These are phyloP conservation scores for Erythrophleum fordii DNA, from an alignment of 306 rosid species.

Conservation along the genomic window DNA sequence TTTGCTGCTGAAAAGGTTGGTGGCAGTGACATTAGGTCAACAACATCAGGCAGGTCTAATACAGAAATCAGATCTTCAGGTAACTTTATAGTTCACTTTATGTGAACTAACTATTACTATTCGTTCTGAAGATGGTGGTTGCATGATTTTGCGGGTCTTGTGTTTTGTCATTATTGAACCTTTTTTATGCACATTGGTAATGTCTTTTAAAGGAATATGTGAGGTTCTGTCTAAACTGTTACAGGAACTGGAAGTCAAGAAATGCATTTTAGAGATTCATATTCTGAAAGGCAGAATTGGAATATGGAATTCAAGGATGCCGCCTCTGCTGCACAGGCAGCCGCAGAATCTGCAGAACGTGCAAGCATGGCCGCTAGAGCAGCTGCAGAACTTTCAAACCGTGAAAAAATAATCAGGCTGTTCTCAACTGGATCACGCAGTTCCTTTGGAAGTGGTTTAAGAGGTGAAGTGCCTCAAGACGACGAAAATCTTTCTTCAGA, in stretches of 20 bases:
- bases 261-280: constrained; percentile 45
- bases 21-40: constrained; percentile 41
- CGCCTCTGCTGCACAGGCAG: constrained; percentile 90
- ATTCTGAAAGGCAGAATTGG: constrained; percentile 64
- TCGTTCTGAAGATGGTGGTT: not conserved
- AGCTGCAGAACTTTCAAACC: not conserved
- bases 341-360: constrained; percentile 92
- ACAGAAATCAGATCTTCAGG: constrained; percentile 63
- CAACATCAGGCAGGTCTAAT: constrained; percentile 44
- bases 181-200: not conserved
- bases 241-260: constrained; percentile 53
- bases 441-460: constrained; percentile 38
- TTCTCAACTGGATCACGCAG: constrained; percentile 42
- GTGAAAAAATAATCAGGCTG: not conserved
- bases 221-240: constrained; percentile 26
- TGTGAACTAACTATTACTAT: not conserved
- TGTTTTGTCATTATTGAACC: not conserved
- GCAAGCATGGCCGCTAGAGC: constrained; percentile 47
- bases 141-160: not conserved
- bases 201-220: constrained; percentile 31
- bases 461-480: constrained; percentile 49
- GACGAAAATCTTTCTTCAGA: constrained; percentile 38
- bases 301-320: constrained; percentile 90
- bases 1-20: constrained; percentile 41
- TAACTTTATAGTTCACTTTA: constrained; percentile 14